Evolutionary conservation across 2,329 filamentous ascomycete species (phyloP), one percentile per base, ranked within the genome.

Genomic region (Neopestalotiopsis sp.): DNA sequence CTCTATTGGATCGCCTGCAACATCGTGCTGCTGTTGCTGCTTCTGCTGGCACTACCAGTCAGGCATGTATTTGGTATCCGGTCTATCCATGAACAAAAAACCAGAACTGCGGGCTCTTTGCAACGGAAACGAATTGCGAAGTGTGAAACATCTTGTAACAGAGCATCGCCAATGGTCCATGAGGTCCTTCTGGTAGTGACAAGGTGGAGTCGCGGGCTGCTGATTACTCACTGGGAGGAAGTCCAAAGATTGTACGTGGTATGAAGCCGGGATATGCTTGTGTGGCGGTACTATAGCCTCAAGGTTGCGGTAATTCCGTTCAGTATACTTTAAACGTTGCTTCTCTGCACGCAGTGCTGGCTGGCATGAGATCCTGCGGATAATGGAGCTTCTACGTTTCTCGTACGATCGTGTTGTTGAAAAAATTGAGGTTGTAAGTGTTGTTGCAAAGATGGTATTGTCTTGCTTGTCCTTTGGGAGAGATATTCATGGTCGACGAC

Each of bases 291-390:
- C 28, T 59, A 59, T 34, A 34, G 34, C 59, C n/a, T 17, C 32
- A 61, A 61, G 59, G 59, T 61, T 61, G 59, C 59, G 32, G 32
- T 38, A 61, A 40, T 61, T 61, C 59, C 32, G 59, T 61, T 30
- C 40, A 13, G 61, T 30, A 5, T 57, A 10, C 7, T 45, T 65
- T 5, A n/a, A 60, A 56, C 10, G 10, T 60, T 32, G 63, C 49
- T 56, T 49, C 28, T 58, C 24, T n/a, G 6, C n/a, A 17, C 17
- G 2, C 24, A 12, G 12, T 10, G 49, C 30, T 42, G 34, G 4
- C 5, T 13, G 12, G 12, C 14, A 67, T 9, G 58, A 3, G 20
- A 32, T 63, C 42, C 1, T 67, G 40, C 30, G 17, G 14, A 20
- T 63, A 9, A 56, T 42, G 40, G 17, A 38, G 7, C 30, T 32